Percentiles rank a stretch among this genome's conserved stretches.
Evolutionary conservation across 2,329 filamentous ascomycete species (phyloP).

Genomic region (Cordyceps cicadae): DNA sequence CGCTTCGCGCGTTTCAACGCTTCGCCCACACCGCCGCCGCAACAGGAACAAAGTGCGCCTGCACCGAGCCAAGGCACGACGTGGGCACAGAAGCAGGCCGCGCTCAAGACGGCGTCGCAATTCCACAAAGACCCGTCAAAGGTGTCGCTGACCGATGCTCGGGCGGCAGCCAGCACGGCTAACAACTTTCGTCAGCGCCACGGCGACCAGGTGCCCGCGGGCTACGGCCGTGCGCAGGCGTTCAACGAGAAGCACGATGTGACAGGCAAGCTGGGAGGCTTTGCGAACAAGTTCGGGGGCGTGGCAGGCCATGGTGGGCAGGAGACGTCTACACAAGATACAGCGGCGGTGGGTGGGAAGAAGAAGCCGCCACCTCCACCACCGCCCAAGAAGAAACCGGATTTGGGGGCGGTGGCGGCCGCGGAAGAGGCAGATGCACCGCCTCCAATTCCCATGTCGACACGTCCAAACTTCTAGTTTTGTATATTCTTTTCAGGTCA

Average conservation of each 20-base stretch:
- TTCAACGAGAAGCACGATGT: constrained; percentile 56
- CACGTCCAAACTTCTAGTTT: constrained; percentile 38
- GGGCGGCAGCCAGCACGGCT: constrained; percentile 49
- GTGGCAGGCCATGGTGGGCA: constrained; percentile 10
- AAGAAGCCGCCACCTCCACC: constrained; percentile 48
- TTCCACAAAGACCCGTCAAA: constrained; percentile 54
- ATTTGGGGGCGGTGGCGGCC: constrained; percentile 19
- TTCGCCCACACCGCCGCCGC: constrained; percentile 12
- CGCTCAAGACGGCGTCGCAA: constrained; percentile 50
- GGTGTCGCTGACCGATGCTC: constrained; percentile 51
- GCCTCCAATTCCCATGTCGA: constrained; percentile 46
- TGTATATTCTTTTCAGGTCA: too few relatives aligned
- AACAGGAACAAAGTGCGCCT: constrained; percentile 12
- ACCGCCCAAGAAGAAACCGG: constrained; percentile 44
- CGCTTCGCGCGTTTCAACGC: constrained; percentile 52
- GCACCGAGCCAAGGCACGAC: constrained; percentile 45
- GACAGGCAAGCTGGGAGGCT: constrained; percentile 27
- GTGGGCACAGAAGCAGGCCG: constrained; percentile 57
- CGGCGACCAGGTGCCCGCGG: constrained; percentile 57
- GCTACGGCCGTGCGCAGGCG: constrained; percentile 46
- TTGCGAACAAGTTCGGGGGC: constrained; percentile 12
- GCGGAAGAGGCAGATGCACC: constrained; percentile 28
- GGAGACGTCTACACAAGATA: neutral
- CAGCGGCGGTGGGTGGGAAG: neutral
- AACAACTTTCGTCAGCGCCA: constrained; percentile 65